Conservation (phyloP, 768 basidiomycete genomes). For the Boletus speciosus region DNA sequence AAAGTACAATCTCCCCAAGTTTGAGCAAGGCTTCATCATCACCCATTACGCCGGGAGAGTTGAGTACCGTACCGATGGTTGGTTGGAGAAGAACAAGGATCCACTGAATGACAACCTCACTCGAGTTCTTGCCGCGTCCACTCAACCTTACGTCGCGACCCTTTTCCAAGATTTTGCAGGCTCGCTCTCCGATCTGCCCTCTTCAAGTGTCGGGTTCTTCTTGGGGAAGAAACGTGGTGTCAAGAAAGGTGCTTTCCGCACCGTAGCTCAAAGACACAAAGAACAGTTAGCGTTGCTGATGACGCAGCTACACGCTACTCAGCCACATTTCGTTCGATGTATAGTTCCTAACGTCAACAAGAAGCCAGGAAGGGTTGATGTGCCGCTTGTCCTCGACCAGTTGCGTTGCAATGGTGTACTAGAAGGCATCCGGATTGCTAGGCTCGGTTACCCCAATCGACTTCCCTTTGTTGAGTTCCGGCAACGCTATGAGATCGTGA, state of each 20-base stretch:
- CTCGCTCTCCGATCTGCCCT: conserved; percentile 27
- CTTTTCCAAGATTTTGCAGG: conserved; percentile 85
- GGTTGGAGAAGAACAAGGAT: conserved; percentile 99
- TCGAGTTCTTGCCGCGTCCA: conserved; percentile 77
- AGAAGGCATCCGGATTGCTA: conserved; percentile 96
- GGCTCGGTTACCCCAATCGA: conserved; percentile 95
- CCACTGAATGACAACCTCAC: conserved; percentile 96
- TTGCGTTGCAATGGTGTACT: conserved; percentile 97
- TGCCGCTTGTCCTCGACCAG: conserved; percentile 94
- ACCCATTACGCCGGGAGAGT: conserved; percentile 97
- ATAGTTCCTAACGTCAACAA: conserved; percentile 94
- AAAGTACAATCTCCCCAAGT: conserved; percentile 85
- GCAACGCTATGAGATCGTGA: conserved; percentile 93
- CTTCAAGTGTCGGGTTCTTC: conserved; percentile 37
- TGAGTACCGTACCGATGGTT: conserved; percentile 92
- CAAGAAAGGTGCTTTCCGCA: conserved; percentile 97
- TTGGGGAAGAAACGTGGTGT: conserved; percentile 65
- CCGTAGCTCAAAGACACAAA: conserved; percentile 92
- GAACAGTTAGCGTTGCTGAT: conserved; percentile 92
- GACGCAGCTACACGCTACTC: conserved; percentile 86
- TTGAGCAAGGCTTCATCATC: conserved; percentile 92
- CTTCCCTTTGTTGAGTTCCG: conserved; percentile 97
- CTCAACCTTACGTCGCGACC: conserved; percentile 74
- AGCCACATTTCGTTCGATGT: conserved; percentile 97
- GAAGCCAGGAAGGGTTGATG: conserved; percentile 87